A percentile compares a stretch with the other conserved stretches of the same genome.
Conservation (phyloP, 805 yeast genomes). For the Candida anglica region DNA sequence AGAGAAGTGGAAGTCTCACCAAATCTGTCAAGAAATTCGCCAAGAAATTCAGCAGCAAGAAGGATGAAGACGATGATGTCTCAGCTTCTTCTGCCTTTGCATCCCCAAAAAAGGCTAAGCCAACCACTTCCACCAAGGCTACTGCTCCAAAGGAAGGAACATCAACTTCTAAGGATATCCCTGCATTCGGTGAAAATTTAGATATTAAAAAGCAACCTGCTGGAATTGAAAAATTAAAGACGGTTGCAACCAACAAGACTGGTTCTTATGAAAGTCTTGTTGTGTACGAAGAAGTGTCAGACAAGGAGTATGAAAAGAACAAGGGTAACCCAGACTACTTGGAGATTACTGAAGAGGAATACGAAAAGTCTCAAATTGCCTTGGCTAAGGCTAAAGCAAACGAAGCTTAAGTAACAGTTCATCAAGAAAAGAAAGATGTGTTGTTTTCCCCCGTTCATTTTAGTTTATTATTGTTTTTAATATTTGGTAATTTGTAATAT, state of each 20-base stretch:
- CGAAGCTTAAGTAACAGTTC: no score
- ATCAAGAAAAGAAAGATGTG: no score
- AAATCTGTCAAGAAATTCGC: conserved; percentile 6
- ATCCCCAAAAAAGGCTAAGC: neutral
- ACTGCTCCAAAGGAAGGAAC: neutral
- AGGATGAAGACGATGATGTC: neutral
- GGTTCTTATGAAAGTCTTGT: conserved; percentile 14
- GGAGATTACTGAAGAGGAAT: conserved; percentile 27
- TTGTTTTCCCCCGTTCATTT: no score
- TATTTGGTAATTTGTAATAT: neutral
- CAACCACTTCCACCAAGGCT: neutral
- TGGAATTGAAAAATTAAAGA: neutral
- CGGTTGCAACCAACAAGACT: conserved; percentile 1
- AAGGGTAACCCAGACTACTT: conserved; percentile 48
- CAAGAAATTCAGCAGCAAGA: conserved; percentile 2
- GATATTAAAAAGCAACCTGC: conserved; percentile 3
- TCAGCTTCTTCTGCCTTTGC: neutral
- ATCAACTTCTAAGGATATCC: neutral
- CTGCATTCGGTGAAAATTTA: neutral
- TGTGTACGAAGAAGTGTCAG: conserved; percentile 46
- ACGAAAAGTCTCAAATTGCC: conserved; percentile 8
- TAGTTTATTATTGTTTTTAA: no score
- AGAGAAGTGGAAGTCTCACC: conserved; percentile 9
- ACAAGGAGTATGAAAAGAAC: conserved; percentile 42
- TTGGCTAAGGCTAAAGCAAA: conserved; percentile 3